Conservation (phyloP, 345 rosid genomes). For the Ricinus communis region DNA sequence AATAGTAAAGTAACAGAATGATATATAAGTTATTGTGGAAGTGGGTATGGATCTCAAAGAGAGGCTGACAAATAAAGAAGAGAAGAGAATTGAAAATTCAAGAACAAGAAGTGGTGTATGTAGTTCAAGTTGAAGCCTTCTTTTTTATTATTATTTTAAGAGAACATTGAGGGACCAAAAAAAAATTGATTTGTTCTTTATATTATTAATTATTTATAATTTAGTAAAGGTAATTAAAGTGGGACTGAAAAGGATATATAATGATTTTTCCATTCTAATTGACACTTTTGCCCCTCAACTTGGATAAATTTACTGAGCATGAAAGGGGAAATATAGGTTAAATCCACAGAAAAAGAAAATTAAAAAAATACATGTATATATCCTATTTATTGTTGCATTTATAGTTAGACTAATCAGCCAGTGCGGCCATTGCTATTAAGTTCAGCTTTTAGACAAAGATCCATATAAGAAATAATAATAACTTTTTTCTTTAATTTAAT, state of each 20-base stretch:
- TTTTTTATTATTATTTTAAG: not conserved
- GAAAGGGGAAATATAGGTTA: too few species aligned
- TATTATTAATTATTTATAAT: not conserved
- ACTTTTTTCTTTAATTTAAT: too few species aligned
- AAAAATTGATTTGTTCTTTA: not conserved
- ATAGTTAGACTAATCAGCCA: too few species aligned
- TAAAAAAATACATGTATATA: too few species aligned
- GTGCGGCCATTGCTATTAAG: too few species aligned
- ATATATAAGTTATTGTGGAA: not conserved
- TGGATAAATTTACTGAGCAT: not conserved
- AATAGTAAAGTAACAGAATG: not conserved
- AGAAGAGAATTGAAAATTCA: not conserved
- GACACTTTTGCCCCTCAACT: constrained; percentile 17
- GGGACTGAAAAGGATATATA: not conserved
- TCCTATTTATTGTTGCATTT: too few species aligned
- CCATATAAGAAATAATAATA: too few species aligned
- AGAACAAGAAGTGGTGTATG: constrained; percentile 11
- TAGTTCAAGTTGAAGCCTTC: not conserved
- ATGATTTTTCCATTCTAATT: not conserved
- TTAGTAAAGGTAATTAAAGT: constrained; percentile 4
- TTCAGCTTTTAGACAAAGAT: too few species aligned
- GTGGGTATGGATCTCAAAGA: constrained; percentile 28
- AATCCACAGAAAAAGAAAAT: too few species aligned
- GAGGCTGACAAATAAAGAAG: too few species aligned
- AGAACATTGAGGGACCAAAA: not conserved